A percentile compares a stretch with the other conserved stretches of the same genome.
Evolutionary conservation across 129 eudicot species (phyloP).

Genomic region (Pulicaria dysenterica): DNA sequence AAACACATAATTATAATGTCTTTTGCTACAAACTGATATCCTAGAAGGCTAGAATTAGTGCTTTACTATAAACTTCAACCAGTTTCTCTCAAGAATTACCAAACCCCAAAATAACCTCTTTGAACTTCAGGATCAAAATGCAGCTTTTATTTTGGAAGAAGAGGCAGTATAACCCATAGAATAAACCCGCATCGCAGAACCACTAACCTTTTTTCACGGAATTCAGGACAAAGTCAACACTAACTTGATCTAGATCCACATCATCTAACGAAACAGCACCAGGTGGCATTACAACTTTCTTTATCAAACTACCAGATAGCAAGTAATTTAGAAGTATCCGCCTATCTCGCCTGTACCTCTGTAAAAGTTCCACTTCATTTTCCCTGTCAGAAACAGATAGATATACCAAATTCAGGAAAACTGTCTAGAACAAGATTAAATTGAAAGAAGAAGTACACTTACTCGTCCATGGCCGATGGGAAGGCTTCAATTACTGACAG

Average conservation of each 20-base stretch:
- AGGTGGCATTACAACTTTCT: slow-evolving; percentile 98
- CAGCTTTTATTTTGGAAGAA: slow-evolving; percentile 15
- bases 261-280: slow-evolving; percentile 96
- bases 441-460: slow-evolving; percentile 11
- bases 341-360: slow-evolving; percentile 88
- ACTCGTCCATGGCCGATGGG: slow-evolving; percentile 33
- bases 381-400: slow-evolving; percentile 53
- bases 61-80: slow-evolving; percentile 6
- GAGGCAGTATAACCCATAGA: slow-evolving; percentile 1
- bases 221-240: slow-evolving; percentile 87
- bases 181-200: background rate
- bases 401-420: slow-evolving; percentile 4
- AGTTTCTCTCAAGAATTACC: background rate
- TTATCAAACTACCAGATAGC: slow-evolving; percentile 80
- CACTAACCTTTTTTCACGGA: slow-evolving; percentile 81
- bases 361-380: slow-evolving; percentile 70
- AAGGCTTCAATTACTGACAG: slow-evolving; percentile 20
- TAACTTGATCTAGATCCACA: slow-evolving; percentile 99
- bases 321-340: slow-evolving; percentile 76
- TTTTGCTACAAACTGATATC: slow-evolving; percentile 18
- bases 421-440: background rate
- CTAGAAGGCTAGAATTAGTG: background rate
- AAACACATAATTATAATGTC: background rate
- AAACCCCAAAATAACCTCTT: slow-evolving; percentile 5
- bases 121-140: slow-evolving; percentile 22